phyloP scores from a whole-genome alignment of 306 rosid genomes.

The Trifolium pratense region DNA sequence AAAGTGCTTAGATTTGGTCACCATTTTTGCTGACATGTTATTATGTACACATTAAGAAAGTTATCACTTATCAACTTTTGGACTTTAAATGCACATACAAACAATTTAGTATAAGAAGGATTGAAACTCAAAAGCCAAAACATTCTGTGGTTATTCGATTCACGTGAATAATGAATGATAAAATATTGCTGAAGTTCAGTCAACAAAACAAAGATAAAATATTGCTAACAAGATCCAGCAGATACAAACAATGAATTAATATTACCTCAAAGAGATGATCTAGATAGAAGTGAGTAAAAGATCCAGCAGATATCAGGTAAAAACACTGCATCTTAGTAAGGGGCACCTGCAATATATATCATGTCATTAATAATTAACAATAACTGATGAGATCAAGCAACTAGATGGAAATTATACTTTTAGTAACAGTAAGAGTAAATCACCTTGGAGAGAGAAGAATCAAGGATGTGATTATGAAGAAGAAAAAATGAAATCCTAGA shows the following conservation, averaged over 20 bases:
- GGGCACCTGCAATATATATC: constrained; percentile 54
- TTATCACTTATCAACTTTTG: too few species aligned
- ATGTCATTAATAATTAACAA: neutral
- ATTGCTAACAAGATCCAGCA: too few species aligned
- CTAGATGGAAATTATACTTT: neutral
- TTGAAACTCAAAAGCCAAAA: too few species aligned
- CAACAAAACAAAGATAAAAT: too few species aligned
- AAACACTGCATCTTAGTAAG: constrained; percentile 75
- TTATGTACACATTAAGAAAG: too few species aligned
- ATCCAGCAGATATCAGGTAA: constrained; percentile 77
- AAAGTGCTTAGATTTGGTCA: too few species aligned
- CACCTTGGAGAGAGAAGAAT: constrained; percentile 70
- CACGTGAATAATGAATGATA: too few species aligned
- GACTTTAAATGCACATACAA: too few species aligned
- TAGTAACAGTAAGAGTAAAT: neutral
- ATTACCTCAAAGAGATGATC: constrained; percentile 89
- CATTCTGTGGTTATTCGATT: too few species aligned
- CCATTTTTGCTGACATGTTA: too few species aligned
- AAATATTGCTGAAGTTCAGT: too few species aligned
- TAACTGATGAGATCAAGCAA: neutral
- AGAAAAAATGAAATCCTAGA: constrained; percentile 62
- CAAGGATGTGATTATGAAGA: constrained; percentile 57
- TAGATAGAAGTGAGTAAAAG: constrained; percentile 84
- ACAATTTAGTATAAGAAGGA: too few species aligned
- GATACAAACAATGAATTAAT: neutral